Conservation (phyloP, 352 stramenopile genomes). For the Paralagenidium karlingii region DNA sequence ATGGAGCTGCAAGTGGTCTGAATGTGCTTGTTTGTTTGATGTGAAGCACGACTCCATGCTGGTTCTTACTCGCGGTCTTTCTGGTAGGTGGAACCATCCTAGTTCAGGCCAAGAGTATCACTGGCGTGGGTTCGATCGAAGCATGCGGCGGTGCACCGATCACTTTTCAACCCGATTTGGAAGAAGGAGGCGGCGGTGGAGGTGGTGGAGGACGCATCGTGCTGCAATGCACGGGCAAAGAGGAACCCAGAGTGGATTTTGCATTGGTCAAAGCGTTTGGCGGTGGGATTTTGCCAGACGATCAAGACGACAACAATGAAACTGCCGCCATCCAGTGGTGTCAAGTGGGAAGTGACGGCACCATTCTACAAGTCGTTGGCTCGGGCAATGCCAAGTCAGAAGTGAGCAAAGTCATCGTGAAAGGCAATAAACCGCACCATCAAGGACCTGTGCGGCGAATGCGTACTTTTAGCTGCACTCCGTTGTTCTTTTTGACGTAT, state of each 20-base stretch:
- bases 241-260: too few relatives aligned
- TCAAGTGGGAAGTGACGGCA: slow-evolving; percentile 63
- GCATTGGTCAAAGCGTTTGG: slow-evolving; percentile 37
- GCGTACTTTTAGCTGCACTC: slow-evolving; percentile 65
- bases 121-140: slow-evolving; percentile 25
- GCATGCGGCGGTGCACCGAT: slow-evolving; percentile 39
- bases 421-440: slow-evolving; percentile 35
- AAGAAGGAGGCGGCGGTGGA: slow-evolving; percentile 31
- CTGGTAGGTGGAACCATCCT: slow-evolving; percentile 30
- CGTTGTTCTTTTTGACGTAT: slow-evolving; percentile 41
- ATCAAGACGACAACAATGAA: slow-evolving; percentile 2
- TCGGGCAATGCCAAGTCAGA: too few relatives aligned
- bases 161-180: slow-evolving; percentile 12
- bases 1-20: slow-evolving; percentile 8
- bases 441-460: slow-evolving; percentile 37
- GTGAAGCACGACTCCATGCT: background rate
- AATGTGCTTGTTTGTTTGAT: background rate
- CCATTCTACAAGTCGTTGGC: too few relatives aligned
- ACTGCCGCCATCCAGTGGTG: slow-evolving; percentile 40
- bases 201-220: slow-evolving; percentile 45
- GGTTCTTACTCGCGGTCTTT: background rate
- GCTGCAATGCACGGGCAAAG: slow-evolving; percentile 24
- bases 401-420: slow-evolving; percentile 37
- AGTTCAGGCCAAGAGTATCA: slow-evolving; percentile 17
- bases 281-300: slow-evolving; percentile 13